phyloP scores from a whole-genome alignment of 768 basidiomycete species.

The Termitomyces sp. region DNA sequence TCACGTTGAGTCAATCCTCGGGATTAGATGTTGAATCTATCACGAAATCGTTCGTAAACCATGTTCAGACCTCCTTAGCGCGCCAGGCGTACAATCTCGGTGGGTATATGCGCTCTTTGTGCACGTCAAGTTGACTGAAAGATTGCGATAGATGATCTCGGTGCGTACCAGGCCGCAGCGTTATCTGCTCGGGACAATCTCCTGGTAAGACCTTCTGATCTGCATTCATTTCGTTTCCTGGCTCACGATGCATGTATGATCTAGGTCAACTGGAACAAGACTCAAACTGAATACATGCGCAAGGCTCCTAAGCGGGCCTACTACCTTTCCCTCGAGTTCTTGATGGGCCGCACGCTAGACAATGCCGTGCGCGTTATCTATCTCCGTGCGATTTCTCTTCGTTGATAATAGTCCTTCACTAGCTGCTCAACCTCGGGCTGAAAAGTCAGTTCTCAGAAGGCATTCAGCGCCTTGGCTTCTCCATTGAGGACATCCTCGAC shows the following conservation, averaged over 20 bases:
- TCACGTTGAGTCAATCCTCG: not conserved
- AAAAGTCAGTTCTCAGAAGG: slow-evolving; percentile 72
- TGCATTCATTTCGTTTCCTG: not conserved
- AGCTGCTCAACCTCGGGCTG: slow-evolving; percentile 85
- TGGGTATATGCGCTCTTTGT: slow-evolving; percentile 17
- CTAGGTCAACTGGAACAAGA: slow-evolving; percentile 84
- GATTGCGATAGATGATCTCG: slow-evolving; percentile 55
- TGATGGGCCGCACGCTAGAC: slow-evolving; percentile 80
- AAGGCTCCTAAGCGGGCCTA: slow-evolving; percentile 89
- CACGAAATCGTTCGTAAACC: slow-evolving; percentile 74
- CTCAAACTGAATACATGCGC: slow-evolving; percentile 71
- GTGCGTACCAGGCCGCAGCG: slow-evolving; percentile 91
- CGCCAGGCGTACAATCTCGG: slow-evolving; percentile 89
- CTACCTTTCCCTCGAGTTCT: slow-evolving; percentile 93
- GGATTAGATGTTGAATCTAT: slow-evolving; percentile 55
- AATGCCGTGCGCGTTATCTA: slow-evolving; percentile 50
- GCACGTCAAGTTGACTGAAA: not conserved
- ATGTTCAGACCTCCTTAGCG: slow-evolving; percentile 87
- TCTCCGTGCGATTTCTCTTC: slow-evolving; percentile 40
- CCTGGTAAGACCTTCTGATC: slow-evolving; percentile 44
- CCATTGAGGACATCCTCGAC: slow-evolving; percentile 81
- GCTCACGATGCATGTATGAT: slow-evolving; percentile 1
- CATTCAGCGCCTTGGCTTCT: slow-evolving; percentile 80
- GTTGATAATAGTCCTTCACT: slow-evolving; percentile 15
- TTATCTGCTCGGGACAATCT: slow-evolving; percentile 86